phyloP scores from a whole-genome alignment of 202 grass and related monocot species.

The Zoysia matrella region DNA sequence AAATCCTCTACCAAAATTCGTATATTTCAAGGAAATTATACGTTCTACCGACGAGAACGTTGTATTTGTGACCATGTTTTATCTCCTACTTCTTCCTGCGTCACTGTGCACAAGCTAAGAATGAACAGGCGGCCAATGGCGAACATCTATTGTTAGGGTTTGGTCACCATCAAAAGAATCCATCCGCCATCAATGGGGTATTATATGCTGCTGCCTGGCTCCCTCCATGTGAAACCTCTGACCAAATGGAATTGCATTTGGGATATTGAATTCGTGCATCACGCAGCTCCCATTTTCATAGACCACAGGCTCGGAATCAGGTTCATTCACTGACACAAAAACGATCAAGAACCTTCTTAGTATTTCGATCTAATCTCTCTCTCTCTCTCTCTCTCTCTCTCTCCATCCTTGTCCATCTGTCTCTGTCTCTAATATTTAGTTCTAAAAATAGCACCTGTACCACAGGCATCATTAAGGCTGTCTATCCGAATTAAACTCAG shows the following conservation, averaged over 20 bases:
- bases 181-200: constrained; percentile 44
- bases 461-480: no score
- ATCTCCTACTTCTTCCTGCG: not conserved
- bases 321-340: not conserved
- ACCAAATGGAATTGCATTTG: constrained; percentile 54
- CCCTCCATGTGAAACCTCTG: constrained; percentile 61
- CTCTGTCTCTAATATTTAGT: no score
- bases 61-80: no score
- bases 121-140: constrained; percentile 10
- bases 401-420: no score
- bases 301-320: no score
- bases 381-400: no score
- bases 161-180: constrained; percentile 49
- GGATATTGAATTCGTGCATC: constrained; percentile 36
- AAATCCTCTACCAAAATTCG: not conserved
- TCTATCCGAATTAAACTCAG: no score
- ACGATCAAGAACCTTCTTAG: not conserved
- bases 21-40: not conserved
- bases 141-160: constrained; percentile 38
- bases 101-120: not conserved
- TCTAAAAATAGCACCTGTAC: no score
- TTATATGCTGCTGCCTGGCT: constrained; percentile 4
- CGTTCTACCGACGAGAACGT: not conserved
- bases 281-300: not conserved
- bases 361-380: not conserved